Percentiles rank a stretch among this genome's conserved stretches.
phyloP scores from a whole-genome alignment of 1,139 yeast species.

The Taphrina communis region DNA sequence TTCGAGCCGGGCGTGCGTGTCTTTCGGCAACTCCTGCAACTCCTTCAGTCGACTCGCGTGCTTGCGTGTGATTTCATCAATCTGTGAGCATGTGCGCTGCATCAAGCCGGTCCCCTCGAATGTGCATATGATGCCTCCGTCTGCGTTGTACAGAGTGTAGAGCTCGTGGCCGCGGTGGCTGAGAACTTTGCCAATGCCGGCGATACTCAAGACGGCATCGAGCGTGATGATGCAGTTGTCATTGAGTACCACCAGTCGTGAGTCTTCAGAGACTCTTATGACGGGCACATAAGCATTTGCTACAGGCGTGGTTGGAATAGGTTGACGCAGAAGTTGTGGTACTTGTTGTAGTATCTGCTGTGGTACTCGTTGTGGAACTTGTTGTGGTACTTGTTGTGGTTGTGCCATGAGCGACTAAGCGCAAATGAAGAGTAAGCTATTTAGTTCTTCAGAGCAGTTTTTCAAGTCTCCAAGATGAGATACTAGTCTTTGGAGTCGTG shows the following conservation, averaged over 20 bases:
- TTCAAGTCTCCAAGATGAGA: neutral
- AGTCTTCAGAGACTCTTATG: slow-evolving; percentile 6
- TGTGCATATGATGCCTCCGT: slow-evolving; percentile 10
- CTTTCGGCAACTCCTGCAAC: neutral
- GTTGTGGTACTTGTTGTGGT: neutral
- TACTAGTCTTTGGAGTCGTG: neutral
- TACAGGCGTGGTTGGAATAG: neutral
- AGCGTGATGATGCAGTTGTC: slow-evolving; percentile 22
- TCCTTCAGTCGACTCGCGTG: slow-evolving; percentile 6
- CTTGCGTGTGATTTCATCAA: slow-evolving; percentile 18
- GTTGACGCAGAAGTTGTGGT: slow-evolving; percentile 1
- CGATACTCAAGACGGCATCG: slow-evolving; percentile 21
- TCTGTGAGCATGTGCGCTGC: slow-evolving; percentile 21
- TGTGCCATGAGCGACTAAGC: neutral
- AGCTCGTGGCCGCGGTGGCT: slow-evolving; percentile 26
- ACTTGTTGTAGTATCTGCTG: no score
- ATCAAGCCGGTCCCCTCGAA: slow-evolving; percentile 27
- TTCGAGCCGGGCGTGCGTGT: slow-evolving; percentile 6
- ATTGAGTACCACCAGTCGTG: slow-evolving; percentile 12
- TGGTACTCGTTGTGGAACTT: no score
- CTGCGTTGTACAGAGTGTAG: slow-evolving; percentile 10
- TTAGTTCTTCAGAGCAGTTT: no score
- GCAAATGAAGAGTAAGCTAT: neutral
- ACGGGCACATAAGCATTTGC: slow-evolving; percentile 14
- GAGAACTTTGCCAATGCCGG: slow-evolving; percentile 21